These are phyloP conservation scores for Cercophora scortea DNA, from an alignment of 495 filamentous ascomycete genomes.

Conservation along the genomic window DNA sequence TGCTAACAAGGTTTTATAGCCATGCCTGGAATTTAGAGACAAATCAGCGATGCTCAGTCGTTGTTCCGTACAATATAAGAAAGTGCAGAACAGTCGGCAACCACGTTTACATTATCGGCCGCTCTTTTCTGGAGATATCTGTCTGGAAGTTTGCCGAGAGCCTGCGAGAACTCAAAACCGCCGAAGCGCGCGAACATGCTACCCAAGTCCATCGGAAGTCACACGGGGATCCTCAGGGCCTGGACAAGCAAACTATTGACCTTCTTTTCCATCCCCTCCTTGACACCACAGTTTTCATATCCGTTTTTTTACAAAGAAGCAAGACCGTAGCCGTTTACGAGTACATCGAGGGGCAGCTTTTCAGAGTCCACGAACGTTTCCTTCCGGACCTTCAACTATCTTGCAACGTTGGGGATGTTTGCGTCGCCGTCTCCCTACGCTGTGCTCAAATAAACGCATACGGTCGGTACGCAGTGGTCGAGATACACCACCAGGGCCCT, in stretches of 20 bases:
- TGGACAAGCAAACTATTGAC: background rate
- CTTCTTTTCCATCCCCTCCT: background rate
- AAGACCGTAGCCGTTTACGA: background rate
- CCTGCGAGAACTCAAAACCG: conserved; percentile 1
- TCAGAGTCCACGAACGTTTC: background rate
- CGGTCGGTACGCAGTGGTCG: no score
- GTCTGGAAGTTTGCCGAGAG: conserved; percentile 2
- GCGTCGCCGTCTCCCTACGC: no score
- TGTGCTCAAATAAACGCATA: no score
- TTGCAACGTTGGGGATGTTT: no score
- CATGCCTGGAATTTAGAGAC: conserved; percentile 10
- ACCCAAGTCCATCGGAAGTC: background rate
- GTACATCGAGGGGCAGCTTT: background rate
- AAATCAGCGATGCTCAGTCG: background rate
- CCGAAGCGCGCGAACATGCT: background rate
- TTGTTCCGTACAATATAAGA: background rate
- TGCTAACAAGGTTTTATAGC: background rate
- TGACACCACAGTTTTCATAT: background rate
- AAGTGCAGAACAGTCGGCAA: background rate
- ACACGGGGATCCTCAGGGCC: background rate
- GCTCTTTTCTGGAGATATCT: background rate
- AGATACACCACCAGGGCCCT: background rate
- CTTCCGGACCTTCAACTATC: background rate
- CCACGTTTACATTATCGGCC: background rate
- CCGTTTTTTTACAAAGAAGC: background rate